These are phyloP conservation scores for Hippophae tibetana DNA, from an alignment of 306 rosid species.

Conservation along the genomic window DNA sequence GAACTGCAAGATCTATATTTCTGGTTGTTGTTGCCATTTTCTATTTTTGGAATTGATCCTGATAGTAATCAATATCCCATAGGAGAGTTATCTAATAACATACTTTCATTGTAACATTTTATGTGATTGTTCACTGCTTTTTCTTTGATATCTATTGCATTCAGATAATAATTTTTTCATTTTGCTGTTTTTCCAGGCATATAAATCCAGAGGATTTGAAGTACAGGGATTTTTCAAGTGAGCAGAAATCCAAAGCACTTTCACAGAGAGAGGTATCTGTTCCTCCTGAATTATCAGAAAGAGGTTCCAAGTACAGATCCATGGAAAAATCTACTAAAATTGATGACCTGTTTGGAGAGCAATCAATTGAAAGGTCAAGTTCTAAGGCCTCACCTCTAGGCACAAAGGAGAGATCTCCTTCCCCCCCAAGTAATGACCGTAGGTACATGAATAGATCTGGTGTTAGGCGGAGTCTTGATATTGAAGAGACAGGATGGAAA, in stretches of 20 bases:
- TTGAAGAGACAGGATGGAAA: conserved; percentile 75
- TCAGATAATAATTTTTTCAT: background rate
- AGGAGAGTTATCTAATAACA: too few species aligned
- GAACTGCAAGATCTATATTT: too few species aligned
- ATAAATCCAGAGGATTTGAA: conserved; percentile 51
- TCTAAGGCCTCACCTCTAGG: conserved; percentile 79
- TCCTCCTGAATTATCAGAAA: conserved; percentile 53
- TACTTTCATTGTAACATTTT: too few species aligned
- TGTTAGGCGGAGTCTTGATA: conserved; percentile 58
- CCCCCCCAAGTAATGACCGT: conserved; percentile 72
- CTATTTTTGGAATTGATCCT: too few species aligned
- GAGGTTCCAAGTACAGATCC: conserved; percentile 58
- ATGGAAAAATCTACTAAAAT: conserved; percentile 52
- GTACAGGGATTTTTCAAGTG: conserved; percentile 47
- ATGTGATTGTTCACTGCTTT: too few species aligned
- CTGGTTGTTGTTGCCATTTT: too few species aligned
- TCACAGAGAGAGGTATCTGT: conserved; percentile 41
- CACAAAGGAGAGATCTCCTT: conserved; percentile 64
- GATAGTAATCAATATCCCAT: too few species aligned
- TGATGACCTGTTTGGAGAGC: conserved; percentile 60
- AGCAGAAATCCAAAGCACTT: conserved; percentile 47
- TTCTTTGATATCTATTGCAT: background rate
- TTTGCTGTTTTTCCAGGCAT: conserved; percentile 42
- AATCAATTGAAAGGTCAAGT: conserved; percentile 58
- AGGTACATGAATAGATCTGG: conserved; percentile 44